Evolutionary conservation across 2,329 filamentous ascomycete species (phyloP), one percentile per base, ranked within the genome.

Genomic region (Leptographium procerum): DNA sequence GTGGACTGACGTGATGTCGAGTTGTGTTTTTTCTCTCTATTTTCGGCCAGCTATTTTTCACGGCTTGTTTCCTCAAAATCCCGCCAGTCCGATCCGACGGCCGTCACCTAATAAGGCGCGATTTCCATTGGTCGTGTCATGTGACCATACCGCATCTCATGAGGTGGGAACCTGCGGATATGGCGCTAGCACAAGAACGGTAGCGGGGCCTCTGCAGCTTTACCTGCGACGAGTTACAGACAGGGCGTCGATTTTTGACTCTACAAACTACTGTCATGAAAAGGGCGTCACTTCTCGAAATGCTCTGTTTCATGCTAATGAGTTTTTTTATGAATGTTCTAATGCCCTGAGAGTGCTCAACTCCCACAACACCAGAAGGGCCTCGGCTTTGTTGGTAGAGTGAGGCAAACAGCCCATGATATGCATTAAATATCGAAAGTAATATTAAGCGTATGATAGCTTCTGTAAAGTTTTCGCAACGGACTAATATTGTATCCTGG

Each of bases 41-140:
- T 56, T 55, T 56, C 40, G 54, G 36, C 36, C 36, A 36, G 31
- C 31, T 52, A 52, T 45, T 59, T 59, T 59, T 60, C 48, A 50
- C 33, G 11, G 26, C 22, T 31, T 22, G 26, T 36, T 62, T 63
- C 62, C 62, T 64, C 62, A 64, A 64, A 64, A 52, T 64, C 62
- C 62, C 62, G 62, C 62, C 61, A 61, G 59, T 52, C 62, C 62
- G 62, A 62, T 33, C 55, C 45, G 36, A 45, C 48, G 59, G 16
- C 33, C 33, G 59, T 57, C 56, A 57, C 61, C 57, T 45, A 45
- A 61, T 62, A 64, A 61, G 57, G 52, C 60, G 57, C 59, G 58
- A 19, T 52, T 60, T 33, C 56, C 28, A 64, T 64, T 64, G 62
- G 62, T 45, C 47, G 34, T 2, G 7, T 59, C 47, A 53, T 26